A percentile compares a stretch with the other conserved stretches of the same genome.
phyloP scores from a whole-genome alignment of 257 asterid species.

The Solanum habrochaites region DNA sequence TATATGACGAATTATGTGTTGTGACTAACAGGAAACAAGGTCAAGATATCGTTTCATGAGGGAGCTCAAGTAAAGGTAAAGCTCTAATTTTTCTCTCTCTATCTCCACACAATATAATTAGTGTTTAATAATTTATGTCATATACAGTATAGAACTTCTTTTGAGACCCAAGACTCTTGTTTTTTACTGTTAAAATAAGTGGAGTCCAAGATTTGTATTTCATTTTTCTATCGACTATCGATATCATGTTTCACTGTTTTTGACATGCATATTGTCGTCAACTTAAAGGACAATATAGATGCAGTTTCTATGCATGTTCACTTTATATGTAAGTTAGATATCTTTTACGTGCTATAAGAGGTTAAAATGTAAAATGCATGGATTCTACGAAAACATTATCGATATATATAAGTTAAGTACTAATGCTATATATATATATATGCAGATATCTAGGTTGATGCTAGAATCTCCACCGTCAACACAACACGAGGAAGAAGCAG shows the following conservation, averaged over 20 bases:
- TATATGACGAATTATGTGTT: background rate
- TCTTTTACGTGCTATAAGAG: background rate
- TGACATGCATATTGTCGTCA: background rate
- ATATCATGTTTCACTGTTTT: background rate
- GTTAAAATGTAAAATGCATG: background rate
- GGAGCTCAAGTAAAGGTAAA: background rate
- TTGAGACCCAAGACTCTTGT: background rate
- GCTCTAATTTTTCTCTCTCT: background rate
- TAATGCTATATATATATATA: background rate
- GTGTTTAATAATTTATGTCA: background rate
- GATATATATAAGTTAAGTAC: background rate
- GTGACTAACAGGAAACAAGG: background rate
- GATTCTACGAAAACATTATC: background rate
- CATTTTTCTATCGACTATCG: background rate
- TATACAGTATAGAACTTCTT: background rate
- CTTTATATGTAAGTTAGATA: background rate
- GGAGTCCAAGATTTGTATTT: background rate
- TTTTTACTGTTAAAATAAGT: background rate
- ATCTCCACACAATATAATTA: background rate
- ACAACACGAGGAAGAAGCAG: conserved; percentile 21
- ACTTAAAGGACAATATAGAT: background rate
- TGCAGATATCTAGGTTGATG: conserved; percentile 8
- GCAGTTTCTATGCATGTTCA: background rate
- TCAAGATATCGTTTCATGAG: background rate
- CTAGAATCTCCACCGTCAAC: conserved; percentile 13